Evolutionary conservation across 108 stramenopile genomes (phyloP).

Genomic region (Cylindrotheca closterium): DNA sequence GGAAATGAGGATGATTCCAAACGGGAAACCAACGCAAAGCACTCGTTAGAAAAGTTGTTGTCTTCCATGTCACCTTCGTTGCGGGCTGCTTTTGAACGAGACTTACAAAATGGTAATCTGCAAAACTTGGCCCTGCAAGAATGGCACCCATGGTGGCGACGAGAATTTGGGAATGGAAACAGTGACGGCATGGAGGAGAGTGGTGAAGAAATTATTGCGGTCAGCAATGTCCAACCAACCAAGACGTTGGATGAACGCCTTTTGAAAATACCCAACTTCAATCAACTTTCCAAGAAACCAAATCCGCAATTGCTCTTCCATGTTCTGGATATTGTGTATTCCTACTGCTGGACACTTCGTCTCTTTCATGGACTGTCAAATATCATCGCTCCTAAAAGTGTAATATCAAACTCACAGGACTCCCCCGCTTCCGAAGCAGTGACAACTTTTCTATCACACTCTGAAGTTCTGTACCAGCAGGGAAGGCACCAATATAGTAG

Average conservation of each 20-base stretch:
- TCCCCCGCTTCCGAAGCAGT: slow-evolving; percentile 30
- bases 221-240: background rate
- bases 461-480: slow-evolving; percentile 28
- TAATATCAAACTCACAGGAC: background rate
- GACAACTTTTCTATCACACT: slow-evolving; percentile 21
- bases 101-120: slow-evolving; percentile 30
- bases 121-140: slow-evolving; percentile 25
- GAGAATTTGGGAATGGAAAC: slow-evolving; percentile 8
- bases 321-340: slow-evolving; percentile 39
- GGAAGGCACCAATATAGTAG: slow-evolving; percentile 19
- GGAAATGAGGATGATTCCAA: no score
- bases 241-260: slow-evolving; percentile 29
- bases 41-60: slow-evolving; percentile 14
- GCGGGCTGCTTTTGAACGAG: slow-evolving; percentile 19
- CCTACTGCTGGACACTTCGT: slow-evolving; percentile 29
- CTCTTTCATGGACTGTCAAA: slow-evolving; percentile 44
- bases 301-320: slow-evolving; percentile 30
- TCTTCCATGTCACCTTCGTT: slow-evolving; percentile 17
- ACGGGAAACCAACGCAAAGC: no score
- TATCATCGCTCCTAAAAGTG: slow-evolving; percentile 6
- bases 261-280: slow-evolving; percentile 15
- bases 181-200: background rate
- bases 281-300: background rate
- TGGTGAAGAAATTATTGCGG: background rate
- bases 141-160: slow-evolving; percentile 61